Conservation (phyloP, 2,329 filamentous ascomycete species). For the Neopestalotiopsis sp. region DNA sequence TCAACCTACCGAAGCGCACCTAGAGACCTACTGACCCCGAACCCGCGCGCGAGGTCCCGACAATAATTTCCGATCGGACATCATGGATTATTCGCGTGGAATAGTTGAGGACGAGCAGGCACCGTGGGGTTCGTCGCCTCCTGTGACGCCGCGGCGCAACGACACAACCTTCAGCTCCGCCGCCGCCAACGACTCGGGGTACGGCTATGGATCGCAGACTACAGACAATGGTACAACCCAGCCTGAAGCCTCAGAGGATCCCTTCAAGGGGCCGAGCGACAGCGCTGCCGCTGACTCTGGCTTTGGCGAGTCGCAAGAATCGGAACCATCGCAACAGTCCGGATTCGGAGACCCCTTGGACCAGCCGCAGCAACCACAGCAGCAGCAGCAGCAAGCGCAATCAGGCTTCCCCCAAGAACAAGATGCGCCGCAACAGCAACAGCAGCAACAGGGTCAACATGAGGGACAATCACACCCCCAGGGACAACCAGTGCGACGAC, state of each 20-base stretch:
- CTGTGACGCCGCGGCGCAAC: conserved; percentile 54
- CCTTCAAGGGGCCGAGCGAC: conserved; percentile 52
- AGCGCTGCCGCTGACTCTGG: conserved; percentile 50
- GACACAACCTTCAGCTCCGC: conserved; percentile 49
- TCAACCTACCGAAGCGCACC: background rate
- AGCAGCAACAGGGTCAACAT: conserved; percentile 26
- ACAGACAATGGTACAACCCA: conserved; percentile 49
- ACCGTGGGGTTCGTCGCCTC: conserved; percentile 62
- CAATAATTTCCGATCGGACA: conserved; percentile 12
- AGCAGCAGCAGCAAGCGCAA: conserved; percentile 27
- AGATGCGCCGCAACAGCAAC: conserved; percentile 27
- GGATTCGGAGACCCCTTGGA: conserved; percentile 24
- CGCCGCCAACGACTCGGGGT: conserved; percentile 48
- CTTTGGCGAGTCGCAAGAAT: conserved; percentile 41
- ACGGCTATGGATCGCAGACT: conserved; percentile 47
- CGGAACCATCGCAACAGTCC: conserved; percentile 36
- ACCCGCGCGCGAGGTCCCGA: background rate
- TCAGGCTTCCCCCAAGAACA: conserved; percentile 31
- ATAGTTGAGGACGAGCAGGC: conserved; percentile 61
- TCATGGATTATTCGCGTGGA: conserved; percentile 65
- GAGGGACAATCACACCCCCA: conserved; percentile 29
- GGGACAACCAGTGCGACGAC: conserved; percentile 59
- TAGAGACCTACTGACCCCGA: background rate
- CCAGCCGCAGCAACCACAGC: conserved; percentile 25
- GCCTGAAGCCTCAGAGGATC: conserved; percentile 43